phyloP scores from a whole-genome alignment of 2,329 filamentous ascomycete genomes.

The Fusarium tupiense region DNA sequence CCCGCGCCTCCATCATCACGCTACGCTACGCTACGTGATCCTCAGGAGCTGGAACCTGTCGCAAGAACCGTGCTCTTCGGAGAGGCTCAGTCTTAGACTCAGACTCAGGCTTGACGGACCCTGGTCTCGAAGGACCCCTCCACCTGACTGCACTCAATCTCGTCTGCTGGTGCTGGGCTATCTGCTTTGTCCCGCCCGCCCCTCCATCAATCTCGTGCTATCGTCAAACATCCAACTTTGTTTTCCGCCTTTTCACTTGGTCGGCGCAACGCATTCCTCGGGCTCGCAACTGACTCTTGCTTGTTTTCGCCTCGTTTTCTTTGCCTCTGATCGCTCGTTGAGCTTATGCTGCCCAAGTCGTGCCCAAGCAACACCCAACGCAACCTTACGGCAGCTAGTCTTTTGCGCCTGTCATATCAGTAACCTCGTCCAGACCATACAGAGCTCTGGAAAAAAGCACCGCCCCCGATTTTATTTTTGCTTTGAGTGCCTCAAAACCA shows the following conservation, averaged over 20 bases:
- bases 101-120: conserved; percentile 23
- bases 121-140: conserved; percentile 34
- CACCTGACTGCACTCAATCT: conserved; percentile 41
- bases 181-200: conserved; percentile 32
- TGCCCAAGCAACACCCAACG: conserved; percentile 38
- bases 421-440: conserved; percentile 32
- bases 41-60: conserved; percentile 10
- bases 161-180: conserved; percentile 19
- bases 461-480: conserved; percentile 38
- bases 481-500: conserved; percentile 34
- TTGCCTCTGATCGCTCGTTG: conserved; percentile 8
- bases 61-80: conserved; percentile 34
- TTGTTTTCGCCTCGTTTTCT: conserved; percentile 11
- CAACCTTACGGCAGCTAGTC: conserved; percentile 34
- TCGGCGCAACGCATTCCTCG: conserved; percentile 37
- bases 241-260: conserved; percentile 32
- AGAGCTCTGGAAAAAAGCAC: conserved; percentile 28
- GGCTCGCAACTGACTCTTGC: conserved; percentile 12
- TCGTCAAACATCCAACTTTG: conserved; percentile 33
- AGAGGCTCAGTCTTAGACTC: conserved; percentile 16
- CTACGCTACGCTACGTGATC: conserved; percentile 22
- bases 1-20: conserved; percentile 42
- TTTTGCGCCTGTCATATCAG: conserved; percentile 36
- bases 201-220: conserved; percentile 39
- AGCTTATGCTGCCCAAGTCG: conserved; percentile 35